Evolutionary conservation across 306 rosid species (phyloP).

Genomic region (Begonia loranthoides): DNA sequence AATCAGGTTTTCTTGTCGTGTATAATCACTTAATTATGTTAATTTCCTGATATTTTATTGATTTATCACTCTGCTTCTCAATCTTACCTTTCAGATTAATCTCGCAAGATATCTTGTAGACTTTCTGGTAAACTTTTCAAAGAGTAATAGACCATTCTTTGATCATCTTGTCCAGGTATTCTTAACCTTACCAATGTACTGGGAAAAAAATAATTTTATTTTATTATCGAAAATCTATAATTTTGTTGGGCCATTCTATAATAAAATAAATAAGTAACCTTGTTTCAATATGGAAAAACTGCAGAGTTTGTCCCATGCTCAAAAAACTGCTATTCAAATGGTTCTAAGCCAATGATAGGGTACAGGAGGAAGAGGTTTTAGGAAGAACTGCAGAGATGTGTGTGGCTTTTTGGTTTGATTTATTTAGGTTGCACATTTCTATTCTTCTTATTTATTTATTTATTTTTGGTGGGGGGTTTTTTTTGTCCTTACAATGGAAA

Average conservation of each 20-base stretch:
- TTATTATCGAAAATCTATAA: background rate
- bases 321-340: slow-evolving; percentile 48
- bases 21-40: background rate
- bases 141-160: slow-evolving; percentile 41
- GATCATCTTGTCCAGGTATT: slow-evolving; percentile 61
- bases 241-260: background rate
- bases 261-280: background rate
- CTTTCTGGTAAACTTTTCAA: slow-evolving; percentile 47
- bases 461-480: too few species aligned
- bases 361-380: too few species aligned
- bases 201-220: background rate
- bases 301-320: slow-evolving; percentile 65
- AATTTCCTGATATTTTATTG: background rate
- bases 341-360: slow-evolving; percentile 26
- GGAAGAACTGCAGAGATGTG: too few species aligned
- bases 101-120: slow-evolving; percentile 54
- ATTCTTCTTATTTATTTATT: too few species aligned
- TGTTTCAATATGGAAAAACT: background rate
- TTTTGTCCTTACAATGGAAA: too few species aligned
- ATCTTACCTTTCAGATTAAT: slow-evolving; percentile 47
- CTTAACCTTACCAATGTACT: background rate
- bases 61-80: background rate
- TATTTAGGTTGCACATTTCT: too few species aligned
- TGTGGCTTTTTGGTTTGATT: too few species aligned
- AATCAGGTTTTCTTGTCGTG: slow-evolving; percentile 41